These are phyloP conservation scores for Cladophialophora yegresii DNA, from an alignment of 2,329 filamentous ascomycete genomes.

Conservation along the genomic window DNA sequence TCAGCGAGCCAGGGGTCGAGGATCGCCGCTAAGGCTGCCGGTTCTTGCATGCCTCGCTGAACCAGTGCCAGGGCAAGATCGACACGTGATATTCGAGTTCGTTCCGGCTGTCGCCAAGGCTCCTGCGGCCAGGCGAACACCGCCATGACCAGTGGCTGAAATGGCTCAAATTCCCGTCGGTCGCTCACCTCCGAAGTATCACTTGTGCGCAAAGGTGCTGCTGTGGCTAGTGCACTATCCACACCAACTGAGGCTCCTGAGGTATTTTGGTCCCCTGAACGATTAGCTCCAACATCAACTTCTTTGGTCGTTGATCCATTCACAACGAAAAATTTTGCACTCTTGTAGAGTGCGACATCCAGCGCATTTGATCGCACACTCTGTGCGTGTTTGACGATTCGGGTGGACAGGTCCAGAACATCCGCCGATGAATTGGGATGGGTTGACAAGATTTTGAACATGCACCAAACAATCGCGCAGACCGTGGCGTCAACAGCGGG, in stretches of 20 bases:
- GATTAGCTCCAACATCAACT: conserved; percentile 17
- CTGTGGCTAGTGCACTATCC: conserved; percentile 21
- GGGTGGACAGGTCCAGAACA: conserved; percentile 28
- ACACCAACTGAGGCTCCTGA: conserved; percentile 15
- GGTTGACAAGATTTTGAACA: conserved; percentile 32
- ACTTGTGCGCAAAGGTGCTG: neutral
- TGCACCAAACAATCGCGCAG: conserved; percentile 32
- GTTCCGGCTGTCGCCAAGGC: conserved; percentile 26
- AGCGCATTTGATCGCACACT: conserved; percentile 18
- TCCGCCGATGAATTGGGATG: conserved; percentile 19
- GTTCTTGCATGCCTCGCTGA: conserved; percentile 17
- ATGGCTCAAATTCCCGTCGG: conserved; percentile 23
- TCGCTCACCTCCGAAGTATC: conserved; percentile 11
- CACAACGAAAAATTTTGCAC: conserved; percentile 28
- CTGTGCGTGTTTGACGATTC: conserved; percentile 27
- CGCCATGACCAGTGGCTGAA: conserved; percentile 30
- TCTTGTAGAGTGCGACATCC: conserved; percentile 30
- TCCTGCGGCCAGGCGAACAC: conserved; percentile 22
- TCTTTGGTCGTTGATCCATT: conserved; percentile 9
- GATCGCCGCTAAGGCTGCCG: conserved; percentile 29
- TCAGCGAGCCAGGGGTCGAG: conserved; percentile 43
- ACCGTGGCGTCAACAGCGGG: conserved; percentile 23
- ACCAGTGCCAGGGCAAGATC: conserved; percentile 28
- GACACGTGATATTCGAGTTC: conserved; percentile 34
- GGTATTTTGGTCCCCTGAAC: conserved; percentile 24